These are phyloP conservation scores for Talinum fruticosum DNA, from an alignment of 148 eudicot genomes.

Conservation along the genomic window DNA sequence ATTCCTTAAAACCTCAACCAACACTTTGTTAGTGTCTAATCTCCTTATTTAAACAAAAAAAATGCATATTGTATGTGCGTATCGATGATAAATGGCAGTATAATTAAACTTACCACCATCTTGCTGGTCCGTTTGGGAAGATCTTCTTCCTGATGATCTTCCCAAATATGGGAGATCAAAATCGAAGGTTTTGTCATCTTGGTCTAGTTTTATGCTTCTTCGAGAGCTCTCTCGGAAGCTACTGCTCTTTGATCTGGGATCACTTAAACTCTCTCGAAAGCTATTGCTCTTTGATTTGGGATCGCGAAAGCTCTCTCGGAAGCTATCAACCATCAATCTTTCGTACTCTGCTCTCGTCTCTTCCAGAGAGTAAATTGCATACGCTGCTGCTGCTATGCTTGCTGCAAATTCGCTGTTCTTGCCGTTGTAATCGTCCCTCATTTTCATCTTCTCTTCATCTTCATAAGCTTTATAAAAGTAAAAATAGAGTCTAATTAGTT, in stretches of 20 bases:
- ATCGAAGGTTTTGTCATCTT: background rate
- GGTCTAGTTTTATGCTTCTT: background rate
- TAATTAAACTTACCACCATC: conserved; percentile 21
- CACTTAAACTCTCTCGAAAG: conserved; percentile 25
- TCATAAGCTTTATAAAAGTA: background rate
- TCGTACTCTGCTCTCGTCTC: conserved; percentile 35
- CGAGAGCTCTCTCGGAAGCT: background rate
- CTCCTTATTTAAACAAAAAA: background rate
- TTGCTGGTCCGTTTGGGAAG: conserved; percentile 19
- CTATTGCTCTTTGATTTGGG: conserved; percentile 14
- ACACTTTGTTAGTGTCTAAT: no score
- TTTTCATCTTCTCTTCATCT: conserved; percentile 6
- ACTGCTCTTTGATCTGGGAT: conserved; percentile 3
- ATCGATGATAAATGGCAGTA: background rate
- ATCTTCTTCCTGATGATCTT: conserved; percentile 19
- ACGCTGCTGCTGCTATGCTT: conserved; percentile 75
- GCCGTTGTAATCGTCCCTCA: conserved; percentile 10
- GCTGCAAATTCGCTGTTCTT: conserved; percentile 47
- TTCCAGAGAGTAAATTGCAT: conserved; percentile 57
- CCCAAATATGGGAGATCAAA: conserved; percentile 12
- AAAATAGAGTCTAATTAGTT: no score
- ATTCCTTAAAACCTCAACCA: no score
- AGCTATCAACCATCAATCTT: conserved; percentile 38
- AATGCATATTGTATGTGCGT: background rate
- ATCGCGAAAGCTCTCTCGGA: conserved; percentile 24